Percentiles rank a stretch among this genome's conserved stretches.
phyloP scores from a whole-genome alignment of 2,329 filamentous ascomycete genomes.

The Botrytis medusae region DNA sequence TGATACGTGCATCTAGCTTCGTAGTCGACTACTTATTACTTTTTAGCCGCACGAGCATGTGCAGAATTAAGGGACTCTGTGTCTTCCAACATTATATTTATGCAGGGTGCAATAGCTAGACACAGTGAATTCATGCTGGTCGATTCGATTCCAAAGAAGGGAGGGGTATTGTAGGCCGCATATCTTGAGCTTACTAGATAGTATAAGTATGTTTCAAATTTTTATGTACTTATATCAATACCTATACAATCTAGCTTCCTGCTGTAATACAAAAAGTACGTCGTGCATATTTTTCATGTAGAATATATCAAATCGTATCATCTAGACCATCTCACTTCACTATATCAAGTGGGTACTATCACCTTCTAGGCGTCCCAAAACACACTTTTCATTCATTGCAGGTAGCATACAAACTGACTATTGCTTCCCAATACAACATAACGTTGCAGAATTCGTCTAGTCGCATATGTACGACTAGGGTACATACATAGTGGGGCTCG shows the following conservation, averaged over 20 bases:
- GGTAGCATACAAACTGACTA: background rate
- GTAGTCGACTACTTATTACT: background rate
- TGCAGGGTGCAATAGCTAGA: background rate
- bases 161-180: conserved; percentile 3
- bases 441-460: background rate
- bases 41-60: background rate
- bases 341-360: background rate
- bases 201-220: background rate
- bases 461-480: background rate
- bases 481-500: background rate
- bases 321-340: background rate
- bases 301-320: background rate
- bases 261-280: background rate
- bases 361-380: background rate
- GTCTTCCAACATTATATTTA: background rate
- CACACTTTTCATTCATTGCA: background rate
- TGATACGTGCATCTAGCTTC: background rate
- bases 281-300: conserved; percentile 1
- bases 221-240: background rate
- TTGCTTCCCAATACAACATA: background rate
- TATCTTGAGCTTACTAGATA: background rate
- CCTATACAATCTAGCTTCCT: background rate
- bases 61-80: background rate
- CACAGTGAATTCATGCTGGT: background rate
- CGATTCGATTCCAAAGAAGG: too few relatives aligned